phyloP scores from a whole-genome alignment of 352 stramenopile species.

The Phytophthora nicotianae region DNA sequence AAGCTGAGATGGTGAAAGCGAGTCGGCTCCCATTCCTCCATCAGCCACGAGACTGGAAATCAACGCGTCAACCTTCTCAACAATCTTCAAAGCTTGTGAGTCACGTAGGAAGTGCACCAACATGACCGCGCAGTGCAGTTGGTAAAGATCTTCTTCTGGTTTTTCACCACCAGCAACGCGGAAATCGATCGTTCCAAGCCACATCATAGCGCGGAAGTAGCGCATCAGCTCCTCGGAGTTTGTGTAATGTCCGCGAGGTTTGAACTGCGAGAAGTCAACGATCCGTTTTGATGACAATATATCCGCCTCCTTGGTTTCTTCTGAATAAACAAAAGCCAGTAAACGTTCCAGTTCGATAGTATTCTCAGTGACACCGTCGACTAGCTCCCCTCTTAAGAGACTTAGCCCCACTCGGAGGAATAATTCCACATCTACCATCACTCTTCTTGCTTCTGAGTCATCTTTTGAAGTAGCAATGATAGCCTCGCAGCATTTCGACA shows the following conservation, averaged over 20 bases:
- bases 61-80: constrained; percentile 11
- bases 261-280: background rate
- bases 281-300: constrained; percentile 10
- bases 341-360: no score
- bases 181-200: constrained; percentile 34
- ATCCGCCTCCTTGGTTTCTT: background rate
- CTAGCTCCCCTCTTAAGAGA: constrained; percentile 11
- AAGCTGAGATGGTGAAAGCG: constrained; percentile 16
- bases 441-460: background rate
- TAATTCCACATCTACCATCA: constrained; percentile 21
- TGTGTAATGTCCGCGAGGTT: background rate
- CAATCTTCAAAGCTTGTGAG: constrained; percentile 1
- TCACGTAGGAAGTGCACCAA: constrained; percentile 21
- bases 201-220: constrained; percentile 33
- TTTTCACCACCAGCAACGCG: constrained; percentile 24
- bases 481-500: background rate
- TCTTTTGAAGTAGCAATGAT: background rate
- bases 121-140: constrained; percentile 28
- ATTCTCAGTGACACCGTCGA: background rate
- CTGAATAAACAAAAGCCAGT: background rate
- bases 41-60: constrained; percentile 28
- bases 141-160: constrained; percentile 12
- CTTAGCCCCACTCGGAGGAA: constrained; percentile 23
- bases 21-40: constrained; percentile 24
- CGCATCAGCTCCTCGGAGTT: constrained; percentile 18